phyloP scores from a whole-genome alignment of 2,329 filamentous ascomycete species.

The Sclerotinia sclerotiorum region DNA sequence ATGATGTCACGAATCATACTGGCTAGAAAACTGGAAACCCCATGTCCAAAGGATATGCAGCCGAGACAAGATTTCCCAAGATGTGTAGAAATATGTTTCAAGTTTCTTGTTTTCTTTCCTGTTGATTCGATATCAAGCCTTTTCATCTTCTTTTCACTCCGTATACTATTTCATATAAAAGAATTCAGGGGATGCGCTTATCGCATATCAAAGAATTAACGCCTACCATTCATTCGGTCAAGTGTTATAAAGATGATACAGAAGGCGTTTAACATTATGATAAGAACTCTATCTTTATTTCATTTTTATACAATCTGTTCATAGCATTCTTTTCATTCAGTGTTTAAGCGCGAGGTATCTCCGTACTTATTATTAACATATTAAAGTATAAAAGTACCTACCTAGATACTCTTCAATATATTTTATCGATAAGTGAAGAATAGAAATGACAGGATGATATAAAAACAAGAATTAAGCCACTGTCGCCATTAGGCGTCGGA shows the following conservation, averaged over 20 bases:
- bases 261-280: neutral
- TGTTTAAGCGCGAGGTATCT: too few species aligned
- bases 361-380: neutral
- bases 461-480: neutral
- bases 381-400: neutral
- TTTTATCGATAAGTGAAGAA: neutral
- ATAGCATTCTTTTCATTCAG: neutral
- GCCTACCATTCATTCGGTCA: neutral
- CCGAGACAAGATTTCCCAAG: neutral
- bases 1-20: constrained; percentile 5
- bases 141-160: too few species aligned
- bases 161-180: neutral
- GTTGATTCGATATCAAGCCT: neutral
- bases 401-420: neutral
- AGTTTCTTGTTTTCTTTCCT: too few species aligned
- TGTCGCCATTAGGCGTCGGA: constrained; percentile 3
- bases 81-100: neutral
- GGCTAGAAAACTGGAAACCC: neutral
- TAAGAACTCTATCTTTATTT: neutral
- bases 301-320: neutral
- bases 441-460: neutral
- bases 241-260: neutral
- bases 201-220: neutral
- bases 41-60: neutral
- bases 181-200: neutral